A percentile compares a stretch with the other conserved stretches of the same genome.
These are phyloP conservation scores for Globisporangium viniferum DNA, from an alignment of 352 stramenopile genomes.

Conservation along the genomic window DNA sequence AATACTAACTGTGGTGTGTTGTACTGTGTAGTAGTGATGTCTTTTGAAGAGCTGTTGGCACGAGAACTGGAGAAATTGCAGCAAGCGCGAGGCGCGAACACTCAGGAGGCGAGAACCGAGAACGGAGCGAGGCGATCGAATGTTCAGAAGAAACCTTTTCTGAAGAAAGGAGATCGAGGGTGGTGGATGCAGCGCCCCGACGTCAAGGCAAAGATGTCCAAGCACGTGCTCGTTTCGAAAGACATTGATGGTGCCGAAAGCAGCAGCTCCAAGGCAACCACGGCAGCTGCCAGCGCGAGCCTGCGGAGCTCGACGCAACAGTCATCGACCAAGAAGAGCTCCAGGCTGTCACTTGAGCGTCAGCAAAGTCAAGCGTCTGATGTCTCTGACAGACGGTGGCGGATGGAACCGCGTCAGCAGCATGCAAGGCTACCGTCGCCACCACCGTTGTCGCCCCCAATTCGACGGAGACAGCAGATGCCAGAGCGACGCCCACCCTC, in stretches of 20 bases:
- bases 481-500: background rate
- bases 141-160: constrained; percentile 53
- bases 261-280: constrained; percentile 15
- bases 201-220: constrained; percentile 49
- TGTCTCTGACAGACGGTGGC: background rate
- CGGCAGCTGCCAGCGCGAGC: constrained; percentile 3
- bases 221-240: constrained; percentile 58
- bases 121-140: background rate
- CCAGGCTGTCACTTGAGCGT: constrained; percentile 10
- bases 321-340: constrained; percentile 23
- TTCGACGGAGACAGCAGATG: background rate
- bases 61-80: constrained; percentile 51
- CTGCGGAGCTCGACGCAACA: constrained; percentile 12
- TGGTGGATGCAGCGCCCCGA: constrained; percentile 79
- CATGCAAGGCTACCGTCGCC: background rate
- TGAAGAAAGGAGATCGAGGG: constrained; percentile 71
- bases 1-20: background rate
- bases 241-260: constrained; percentile 24
- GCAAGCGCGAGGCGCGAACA: constrained; percentile 6
- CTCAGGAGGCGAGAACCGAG: background rate
- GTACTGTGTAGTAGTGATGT: constrained; percentile 35
- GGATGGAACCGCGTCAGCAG: background rate
- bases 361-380: constrained; percentile 3
- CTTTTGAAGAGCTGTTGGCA: constrained; percentile 69
- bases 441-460: background rate